These are phyloP conservation scores for Rhododendron griersonianum DNA, from an alignment of 148 eudicot genomes.

Conservation along the genomic window DNA sequence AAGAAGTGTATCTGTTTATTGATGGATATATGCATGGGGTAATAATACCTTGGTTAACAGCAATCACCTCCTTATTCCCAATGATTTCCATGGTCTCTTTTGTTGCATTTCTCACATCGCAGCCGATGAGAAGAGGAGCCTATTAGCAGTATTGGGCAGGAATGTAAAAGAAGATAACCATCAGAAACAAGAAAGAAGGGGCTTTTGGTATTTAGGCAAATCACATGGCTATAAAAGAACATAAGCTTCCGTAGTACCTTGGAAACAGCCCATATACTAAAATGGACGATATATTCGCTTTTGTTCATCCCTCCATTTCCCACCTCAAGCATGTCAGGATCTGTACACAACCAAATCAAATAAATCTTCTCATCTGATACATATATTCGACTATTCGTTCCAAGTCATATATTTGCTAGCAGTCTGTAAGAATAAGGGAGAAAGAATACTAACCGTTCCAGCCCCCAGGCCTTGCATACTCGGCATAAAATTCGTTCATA, in stretches of 20 bases:
- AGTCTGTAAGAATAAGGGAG: neutral
- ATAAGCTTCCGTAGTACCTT: conserved; percentile 27
- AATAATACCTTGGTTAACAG: conserved; percentile 68
- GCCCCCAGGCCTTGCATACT: conserved; percentile 86
- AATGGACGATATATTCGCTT: conserved; percentile 71
- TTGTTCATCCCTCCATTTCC: conserved; percentile 91
- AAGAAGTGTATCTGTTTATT: neutral
- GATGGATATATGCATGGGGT: neutral
- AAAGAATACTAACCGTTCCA: conserved; percentile 66
- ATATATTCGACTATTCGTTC: neutral
- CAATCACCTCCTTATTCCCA: conserved; percentile 59
- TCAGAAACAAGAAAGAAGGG: neutral
- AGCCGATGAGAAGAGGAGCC: conserved; percentile 86
- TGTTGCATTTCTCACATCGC: conserved; percentile 55
- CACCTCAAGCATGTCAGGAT: conserved; percentile 98
- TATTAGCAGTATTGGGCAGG: conserved; percentile 3
- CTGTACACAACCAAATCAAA: conserved; percentile 25
- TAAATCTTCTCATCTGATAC: neutral
- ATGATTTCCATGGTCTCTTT: conserved; percentile 55
- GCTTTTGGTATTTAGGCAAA: neutral
- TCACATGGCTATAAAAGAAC: neutral
- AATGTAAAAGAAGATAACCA: neutral
- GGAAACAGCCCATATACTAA: conserved; percentile 87
- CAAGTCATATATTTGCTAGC: neutral
- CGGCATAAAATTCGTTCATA: conserved; percentile 64